phyloP scores from a whole-genome alignment of 1,284 basidiomycete species.

The Rhodotorula sp. region DNA sequence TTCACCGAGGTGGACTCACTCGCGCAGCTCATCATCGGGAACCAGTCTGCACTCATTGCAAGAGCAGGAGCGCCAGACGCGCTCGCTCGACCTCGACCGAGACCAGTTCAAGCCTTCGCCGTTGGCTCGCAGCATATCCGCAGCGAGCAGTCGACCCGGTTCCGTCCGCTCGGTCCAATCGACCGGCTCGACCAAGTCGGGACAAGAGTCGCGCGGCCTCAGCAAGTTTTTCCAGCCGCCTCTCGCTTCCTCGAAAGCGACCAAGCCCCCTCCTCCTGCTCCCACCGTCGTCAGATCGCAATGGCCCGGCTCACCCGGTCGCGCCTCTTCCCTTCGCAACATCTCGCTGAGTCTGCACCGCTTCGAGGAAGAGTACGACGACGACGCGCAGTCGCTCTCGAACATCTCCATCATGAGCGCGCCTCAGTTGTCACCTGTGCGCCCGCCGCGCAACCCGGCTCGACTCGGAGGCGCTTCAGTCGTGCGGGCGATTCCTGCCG shows the following conservation, averaged over 20 bases:
- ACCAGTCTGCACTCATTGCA: background rate
- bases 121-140: conserved; percentile 9
- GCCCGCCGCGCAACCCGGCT: conserved; percentile 23
- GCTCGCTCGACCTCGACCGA: conserved; percentile 20
- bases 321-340: background rate
- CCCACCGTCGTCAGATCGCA: background rate
- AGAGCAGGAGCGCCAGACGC: conserved; percentile 3
- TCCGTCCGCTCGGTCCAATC: background rate
- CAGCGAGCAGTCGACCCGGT: background rate
- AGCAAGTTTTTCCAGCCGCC: conserved; percentile 24
- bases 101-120: conserved; percentile 9
- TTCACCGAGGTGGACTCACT: background rate
- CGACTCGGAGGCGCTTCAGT: background rate
- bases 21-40: background rate
- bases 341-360: background rate
- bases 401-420: conserved; percentile 24
- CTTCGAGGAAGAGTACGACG: conserved; percentile 1
- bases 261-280: background rate
- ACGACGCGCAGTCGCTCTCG: conserved; percentile 14
- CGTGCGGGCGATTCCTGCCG: background rate
- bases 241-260: conserved; percentile 16
- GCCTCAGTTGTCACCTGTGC: conserved; percentile 25
- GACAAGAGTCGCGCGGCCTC: conserved; percentile 4
- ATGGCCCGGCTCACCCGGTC: background rate
- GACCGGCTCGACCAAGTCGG: conserved; percentile 5